Evolutionary conservation across 495 filamentous ascomycete genomes (phyloP), one percentile per base, ranked within the genome.

Genomic region (Cercophora samala): DNA sequence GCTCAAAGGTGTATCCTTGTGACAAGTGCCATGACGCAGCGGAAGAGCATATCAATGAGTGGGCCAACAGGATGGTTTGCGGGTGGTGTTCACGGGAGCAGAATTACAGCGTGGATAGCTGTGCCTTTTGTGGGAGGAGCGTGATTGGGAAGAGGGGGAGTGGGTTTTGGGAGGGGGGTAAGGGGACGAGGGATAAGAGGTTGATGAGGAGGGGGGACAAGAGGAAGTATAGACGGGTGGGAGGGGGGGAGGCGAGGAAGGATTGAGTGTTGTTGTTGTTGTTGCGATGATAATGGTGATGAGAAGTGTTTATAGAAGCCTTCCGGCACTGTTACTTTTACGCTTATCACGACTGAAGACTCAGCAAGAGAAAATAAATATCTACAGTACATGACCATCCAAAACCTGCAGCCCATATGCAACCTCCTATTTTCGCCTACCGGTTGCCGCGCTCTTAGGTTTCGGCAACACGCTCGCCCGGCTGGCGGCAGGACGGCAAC

Each of bases 81-180:
- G 91, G 91, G 23, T 90, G 83, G 75, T 94, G 91, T 73, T 91
- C 88, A 17, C 78, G 93, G 61, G 93, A 97, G 79, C 91, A 95
- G 82, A 89, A 89, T 64, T 97, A 91, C 75, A 78, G 87, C 51
- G 89, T 90, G 0, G 91, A 96, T 71, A 89, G 90, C 60, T 97
- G 93, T 70, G 84, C 80, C 0, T 86, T 93, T 60, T 97, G 93
- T 74, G 89, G 87, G 68, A 78, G 88, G n/a, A 82, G 80, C 22
- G 83, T 97, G 1, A 81, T 92, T n/a, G 88, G 91, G 5, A 74
- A 74, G 60, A 68, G 72, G 37, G 89, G 90, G 0, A 87, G 81
- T 65, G 93, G 92, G 8, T 97, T 91, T 74, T 97, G 93, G 93
- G 93, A 97, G 78, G 93, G 93, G 18, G 93, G 93, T 1, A 93